Evolutionary conservation across 208 protist species (phyloP).

Genomic region (Leishmania major): DNA sequence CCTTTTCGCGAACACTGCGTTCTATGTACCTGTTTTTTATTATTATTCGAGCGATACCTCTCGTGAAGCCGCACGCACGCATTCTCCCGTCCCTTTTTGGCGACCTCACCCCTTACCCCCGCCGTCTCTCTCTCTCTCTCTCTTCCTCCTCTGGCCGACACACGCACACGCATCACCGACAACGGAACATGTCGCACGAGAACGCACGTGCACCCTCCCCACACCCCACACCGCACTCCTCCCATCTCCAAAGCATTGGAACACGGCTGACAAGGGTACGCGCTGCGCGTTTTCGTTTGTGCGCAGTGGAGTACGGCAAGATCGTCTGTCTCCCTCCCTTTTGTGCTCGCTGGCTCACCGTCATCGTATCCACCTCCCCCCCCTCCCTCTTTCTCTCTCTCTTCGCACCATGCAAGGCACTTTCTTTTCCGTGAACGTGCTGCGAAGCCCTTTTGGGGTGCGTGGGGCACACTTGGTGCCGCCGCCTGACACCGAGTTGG

Average conservation of each 20-base stretch:
- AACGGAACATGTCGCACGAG: not conserved
- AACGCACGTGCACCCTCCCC: not conserved
- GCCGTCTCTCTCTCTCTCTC: not conserved
- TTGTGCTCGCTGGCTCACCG: not conserved
- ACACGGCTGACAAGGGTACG: not conserved
- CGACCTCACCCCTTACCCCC: not conserved
- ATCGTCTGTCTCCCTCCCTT: not conserved
- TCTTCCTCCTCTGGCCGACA: not conserved
- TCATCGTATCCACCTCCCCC: not conserved
- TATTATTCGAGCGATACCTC: not conserved
- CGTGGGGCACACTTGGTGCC: slow-evolving; percentile 54
- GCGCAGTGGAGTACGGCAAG: not conserved
- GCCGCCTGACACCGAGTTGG: not conserved
- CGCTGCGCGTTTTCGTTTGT: not conserved
- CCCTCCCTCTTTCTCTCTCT: not conserved
- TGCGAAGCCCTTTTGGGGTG: slow-evolving; percentile 70
- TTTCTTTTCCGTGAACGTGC: slow-evolving; percentile 37
- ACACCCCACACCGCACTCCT: too few species aligned
- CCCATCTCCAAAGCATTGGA: not conserved
- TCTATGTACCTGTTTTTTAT: not conserved
- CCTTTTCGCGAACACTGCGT: not conserved
- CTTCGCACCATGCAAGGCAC: not conserved
- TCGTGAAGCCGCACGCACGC: not conserved
- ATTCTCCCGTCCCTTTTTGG: not conserved
- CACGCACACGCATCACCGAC: not conserved